These are phyloP conservation scores for Apiospora phragmitis DNA, from an alignment of 2,329 filamentous ascomycete genomes.

Conservation along the genomic window DNA sequence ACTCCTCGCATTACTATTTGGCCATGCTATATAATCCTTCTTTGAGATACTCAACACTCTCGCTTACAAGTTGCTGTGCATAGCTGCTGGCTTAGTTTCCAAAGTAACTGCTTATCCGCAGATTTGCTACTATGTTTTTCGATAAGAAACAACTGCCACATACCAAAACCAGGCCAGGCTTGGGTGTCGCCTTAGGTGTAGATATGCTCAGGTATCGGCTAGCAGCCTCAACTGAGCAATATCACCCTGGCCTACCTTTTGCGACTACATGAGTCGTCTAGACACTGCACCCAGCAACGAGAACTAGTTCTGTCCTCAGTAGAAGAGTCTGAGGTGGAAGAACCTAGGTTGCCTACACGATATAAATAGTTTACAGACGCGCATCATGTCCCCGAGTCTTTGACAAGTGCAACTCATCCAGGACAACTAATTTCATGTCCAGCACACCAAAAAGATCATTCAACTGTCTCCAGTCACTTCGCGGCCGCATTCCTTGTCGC, in stretches of 20 bases:
- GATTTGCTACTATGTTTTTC: not conserved
- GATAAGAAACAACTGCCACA: not conserved
- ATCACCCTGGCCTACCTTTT: not conserved
- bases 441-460: not conserved
- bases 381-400: not conserved
- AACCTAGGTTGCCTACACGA: not conserved
- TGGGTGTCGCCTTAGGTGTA: not conserved
- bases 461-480: not conserved
- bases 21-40: not conserved
- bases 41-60: not conserved
- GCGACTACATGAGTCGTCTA: not conserved
- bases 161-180: not conserved
- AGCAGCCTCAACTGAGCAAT: not conserved
- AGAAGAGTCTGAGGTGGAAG: not conserved
- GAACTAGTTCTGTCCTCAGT: not conserved
- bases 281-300: not conserved
- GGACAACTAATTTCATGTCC: too few species aligned
- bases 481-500: not conserved
- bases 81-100: not conserved
- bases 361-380: not conserved
- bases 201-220: not conserved
- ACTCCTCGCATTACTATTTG: not conserved
- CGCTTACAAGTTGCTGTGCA: not conserved
- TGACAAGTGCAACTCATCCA: not conserved
- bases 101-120: not conserved